Evolutionary conservation across 345 rosid genomes (phyloP), one percentile per base, ranked within the genome.

Genomic region (Bruguiera parviflora): DNA sequence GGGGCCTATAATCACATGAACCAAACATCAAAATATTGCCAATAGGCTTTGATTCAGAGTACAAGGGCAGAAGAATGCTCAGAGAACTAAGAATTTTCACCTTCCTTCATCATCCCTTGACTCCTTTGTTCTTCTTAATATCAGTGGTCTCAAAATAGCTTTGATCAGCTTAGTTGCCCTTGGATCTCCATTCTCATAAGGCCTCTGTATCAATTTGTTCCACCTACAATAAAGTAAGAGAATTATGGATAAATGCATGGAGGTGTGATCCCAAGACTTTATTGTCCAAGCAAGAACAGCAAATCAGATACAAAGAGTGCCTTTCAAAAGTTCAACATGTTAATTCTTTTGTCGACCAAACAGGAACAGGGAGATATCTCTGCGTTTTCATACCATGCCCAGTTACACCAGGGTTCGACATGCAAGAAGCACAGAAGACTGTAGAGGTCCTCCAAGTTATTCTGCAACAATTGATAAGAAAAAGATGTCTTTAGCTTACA

Each of bases 361-460:
- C 52, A 39, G 63, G 39, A 59, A 24, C 4, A 22, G 47, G 19
- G 32, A 5, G 24, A 35, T 60, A 55, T 47, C 46, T 20, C 56
- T 57, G 15, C 29, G 29, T 58, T 25, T 64, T 31, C 64, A 31
- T 82, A 89, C 87, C 95, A 85, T 65, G 86, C 77, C 92, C 90
- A 89, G 69, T 84, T 87, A 83, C 92, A 78, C 92, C 89, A 89
- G 32, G 95, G 88, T 64, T 89, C 90, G 15, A 87, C 92, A 61
- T 78, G 92, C 69, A 89, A 64, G 81, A 89, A 89, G 82, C 91
- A 83, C 39, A 89, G 66, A 66, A 84, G 92, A 77, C 88, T 87
- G 81, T 82, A 87, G 53, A 87, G 84, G 64, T 87, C 92, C 78
- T 89, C 86, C 53, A 87, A 79, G 75, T 79, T 84, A 77, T 87